phyloP scores from a whole-genome alignment of 352 stramenopile genomes.

The Pythium dissimile region DNA sequence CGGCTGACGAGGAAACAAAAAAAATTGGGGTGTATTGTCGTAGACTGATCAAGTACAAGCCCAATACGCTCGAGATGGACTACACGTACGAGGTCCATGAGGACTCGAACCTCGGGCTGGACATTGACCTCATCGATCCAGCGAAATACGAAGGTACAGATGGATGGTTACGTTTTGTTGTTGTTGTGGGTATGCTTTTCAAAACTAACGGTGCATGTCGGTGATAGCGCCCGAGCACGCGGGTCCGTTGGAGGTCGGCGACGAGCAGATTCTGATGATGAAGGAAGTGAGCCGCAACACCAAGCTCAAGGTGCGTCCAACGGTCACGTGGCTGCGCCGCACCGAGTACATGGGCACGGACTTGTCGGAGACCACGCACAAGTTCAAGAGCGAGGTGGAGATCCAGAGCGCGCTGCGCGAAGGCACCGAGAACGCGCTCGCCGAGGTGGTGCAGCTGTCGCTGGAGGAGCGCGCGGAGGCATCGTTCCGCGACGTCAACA shows the following conservation, averaged over 20 bases:
- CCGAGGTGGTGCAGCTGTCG: conserved; percentile 63
- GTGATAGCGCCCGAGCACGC: conserved; percentile 49
- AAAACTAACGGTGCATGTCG: too few relatives aligned
- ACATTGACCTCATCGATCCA: conserved; percentile 82
- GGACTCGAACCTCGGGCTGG: conserved; percentile 71
- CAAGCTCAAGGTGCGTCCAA: conserved; percentile 62
- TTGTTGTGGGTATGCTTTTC: too few relatives aligned
- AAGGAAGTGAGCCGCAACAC: conserved; percentile 57
- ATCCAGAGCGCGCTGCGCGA: conserved; percentile 80
- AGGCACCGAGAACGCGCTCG: conserved; percentile 75
- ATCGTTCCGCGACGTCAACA: conserved; percentile 72
- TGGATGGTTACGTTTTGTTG: conserved; percentile 1
- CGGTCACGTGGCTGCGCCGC: conserved; percentile 75
- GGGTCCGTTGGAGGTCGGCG: conserved; percentile 56
- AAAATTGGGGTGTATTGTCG: not conserved
- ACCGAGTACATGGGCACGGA: conserved; percentile 88
- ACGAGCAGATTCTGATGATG: conserved; percentile 78
- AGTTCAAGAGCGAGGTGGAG: conserved; percentile 86
- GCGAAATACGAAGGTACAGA: conserved; percentile 75
- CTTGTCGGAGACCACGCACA: conserved; percentile 81
- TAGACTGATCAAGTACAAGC: conserved; percentile 87
- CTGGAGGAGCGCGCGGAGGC: conserved; percentile 77
- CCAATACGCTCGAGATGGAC: conserved; percentile 79
- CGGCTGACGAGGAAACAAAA: not conserved
- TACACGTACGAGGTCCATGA: conserved; percentile 86